phyloP scores from a whole-genome alignment of 2,329 filamentous ascomycete genomes.

The Fusarium metavorans region DNA sequence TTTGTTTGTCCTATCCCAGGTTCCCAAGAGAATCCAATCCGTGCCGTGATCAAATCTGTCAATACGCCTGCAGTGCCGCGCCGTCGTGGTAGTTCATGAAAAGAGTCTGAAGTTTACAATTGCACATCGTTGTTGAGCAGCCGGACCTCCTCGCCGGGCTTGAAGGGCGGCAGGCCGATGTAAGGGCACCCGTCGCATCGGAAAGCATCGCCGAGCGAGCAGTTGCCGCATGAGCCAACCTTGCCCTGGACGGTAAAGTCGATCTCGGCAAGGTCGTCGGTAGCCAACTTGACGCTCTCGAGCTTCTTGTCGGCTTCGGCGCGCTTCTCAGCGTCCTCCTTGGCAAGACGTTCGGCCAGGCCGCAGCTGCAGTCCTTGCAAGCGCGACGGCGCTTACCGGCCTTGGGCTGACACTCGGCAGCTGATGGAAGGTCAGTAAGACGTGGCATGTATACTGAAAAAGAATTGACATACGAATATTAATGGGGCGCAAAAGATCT shows the following conservation, averaged over 20 bases:
- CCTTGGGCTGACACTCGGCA: constrained; percentile 86
- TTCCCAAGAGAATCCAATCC: constrained; percentile 32
- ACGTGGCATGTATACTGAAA: background rate
- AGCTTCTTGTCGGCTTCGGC: constrained; percentile 75
- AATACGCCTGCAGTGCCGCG: constrained; percentile 42
- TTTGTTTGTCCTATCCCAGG: constrained; percentile 36
- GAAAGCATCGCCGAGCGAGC: constrained; percentile 91
- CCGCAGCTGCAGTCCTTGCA: constrained; percentile 99
- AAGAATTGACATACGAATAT: constrained; percentile 75
- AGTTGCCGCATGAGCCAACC: constrained; percentile 94
- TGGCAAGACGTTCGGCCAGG: constrained; percentile 84
- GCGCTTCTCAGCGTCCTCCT: constrained; percentile 82
- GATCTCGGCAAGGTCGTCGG: constrained; percentile 84
- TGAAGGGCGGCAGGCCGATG: constrained; percentile 93
- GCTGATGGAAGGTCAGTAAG: constrained; percentile 59
- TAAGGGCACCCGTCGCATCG: constrained; percentile 81
- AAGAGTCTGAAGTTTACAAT: constrained; percentile 62
- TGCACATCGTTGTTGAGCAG: constrained; percentile 89
- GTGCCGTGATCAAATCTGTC: constrained; percentile 33
- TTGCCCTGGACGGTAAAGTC: constrained; percentile 99
- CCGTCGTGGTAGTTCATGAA: constrained; percentile 28
- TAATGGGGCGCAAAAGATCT: constrained; percentile 81
- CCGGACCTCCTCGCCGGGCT: constrained; percentile 93
- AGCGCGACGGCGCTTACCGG: constrained; percentile 88
- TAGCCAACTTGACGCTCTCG: constrained; percentile 75